These are phyloP conservation scores for Prunus armeniaca DNA, from an alignment of 306 rosid species.

Conservation along the genomic window DNA sequence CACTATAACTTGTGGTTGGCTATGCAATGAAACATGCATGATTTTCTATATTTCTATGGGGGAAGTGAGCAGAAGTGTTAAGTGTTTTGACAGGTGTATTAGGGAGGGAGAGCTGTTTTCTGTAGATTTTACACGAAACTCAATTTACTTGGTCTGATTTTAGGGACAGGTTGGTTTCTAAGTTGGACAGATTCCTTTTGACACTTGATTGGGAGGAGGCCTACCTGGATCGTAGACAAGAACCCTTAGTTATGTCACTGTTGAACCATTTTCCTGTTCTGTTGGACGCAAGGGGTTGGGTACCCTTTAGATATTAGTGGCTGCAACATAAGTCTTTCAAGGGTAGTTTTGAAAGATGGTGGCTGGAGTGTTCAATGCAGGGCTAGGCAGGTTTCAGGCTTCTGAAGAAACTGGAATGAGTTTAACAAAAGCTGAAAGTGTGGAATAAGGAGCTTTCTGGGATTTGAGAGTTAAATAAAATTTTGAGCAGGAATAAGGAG, in stretches of 20 bases:
- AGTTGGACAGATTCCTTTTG: neutral
- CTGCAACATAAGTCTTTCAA: neutral
- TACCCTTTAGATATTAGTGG: neutral
- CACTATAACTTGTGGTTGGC: neutral
- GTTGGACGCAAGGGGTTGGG: neutral
- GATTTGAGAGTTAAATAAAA: neutral
- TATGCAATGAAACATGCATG: slow-evolving; percentile 16
- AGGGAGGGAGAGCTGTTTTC: neutral
- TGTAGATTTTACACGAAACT: neutral
- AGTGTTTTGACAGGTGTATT: neutral
- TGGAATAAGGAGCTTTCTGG: neutral
- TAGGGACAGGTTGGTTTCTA: neutral
- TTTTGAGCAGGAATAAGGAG: neutral
- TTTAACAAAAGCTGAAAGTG: neutral
- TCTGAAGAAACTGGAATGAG: neutral
- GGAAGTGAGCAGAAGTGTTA: neutral
- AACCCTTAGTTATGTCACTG: neutral
- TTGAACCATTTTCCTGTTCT: neutral
- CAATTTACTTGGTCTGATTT: neutral
- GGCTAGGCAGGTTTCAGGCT: neutral
- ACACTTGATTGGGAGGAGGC: neutral
- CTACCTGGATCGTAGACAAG: neutral
- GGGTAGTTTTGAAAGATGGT: neutral
- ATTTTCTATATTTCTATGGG: slow-evolving; percentile 13
- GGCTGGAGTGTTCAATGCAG: neutral